These are phyloP conservation scores for Gnetum montanum DNA, from an alignment of 75 land plant species.

Conservation along the genomic window DNA sequence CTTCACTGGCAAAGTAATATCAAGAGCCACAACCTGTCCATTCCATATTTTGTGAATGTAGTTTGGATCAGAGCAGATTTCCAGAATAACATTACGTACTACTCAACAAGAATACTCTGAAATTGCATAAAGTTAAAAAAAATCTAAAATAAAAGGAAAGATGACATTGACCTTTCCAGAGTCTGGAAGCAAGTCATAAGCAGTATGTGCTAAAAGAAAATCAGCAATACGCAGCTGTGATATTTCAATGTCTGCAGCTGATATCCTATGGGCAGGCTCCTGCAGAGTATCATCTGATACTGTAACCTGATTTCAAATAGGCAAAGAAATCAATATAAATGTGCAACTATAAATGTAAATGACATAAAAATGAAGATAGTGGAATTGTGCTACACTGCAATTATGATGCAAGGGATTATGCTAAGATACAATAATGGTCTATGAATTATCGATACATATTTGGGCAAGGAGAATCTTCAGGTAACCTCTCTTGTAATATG, in stretches of 20 bases:
- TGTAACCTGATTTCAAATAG: slow-evolving; percentile 14
- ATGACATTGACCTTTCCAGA: slow-evolving; percentile 69
- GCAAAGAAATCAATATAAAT: slow-evolving; percentile 8
- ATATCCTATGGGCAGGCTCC: slow-evolving; percentile 25
- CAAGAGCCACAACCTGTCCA: slow-evolving; percentile 84
- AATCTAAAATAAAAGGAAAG: background rate
- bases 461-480: background rate
- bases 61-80: too few species aligned
- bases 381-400: background rate
- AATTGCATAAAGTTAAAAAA: background rate
- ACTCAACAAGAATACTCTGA: too few species aligned
- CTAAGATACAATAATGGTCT: too few species aligned
- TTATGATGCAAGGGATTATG: background rate
- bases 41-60: too few species aligned
- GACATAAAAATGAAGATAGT: background rate
- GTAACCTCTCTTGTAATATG: slow-evolving; percentile 1
- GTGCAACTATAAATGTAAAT: background rate
- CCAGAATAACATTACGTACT: too few species aligned
- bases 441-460: too few species aligned
- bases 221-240: slow-evolving; percentile 45
- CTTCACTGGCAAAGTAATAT: slow-evolving; percentile 70
- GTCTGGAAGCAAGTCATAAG: slow-evolving; percentile 82
- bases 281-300: slow-evolving; percentile 19
- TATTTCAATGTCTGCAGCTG: slow-evolving; percentile 42
- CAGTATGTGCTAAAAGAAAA: slow-evolving; percentile 53